A percentile compares a stretch with the other conserved stretches of the same genome.
Conservation (phyloP, 129 eudicot species). For the Ambrosia trifida region DNA sequence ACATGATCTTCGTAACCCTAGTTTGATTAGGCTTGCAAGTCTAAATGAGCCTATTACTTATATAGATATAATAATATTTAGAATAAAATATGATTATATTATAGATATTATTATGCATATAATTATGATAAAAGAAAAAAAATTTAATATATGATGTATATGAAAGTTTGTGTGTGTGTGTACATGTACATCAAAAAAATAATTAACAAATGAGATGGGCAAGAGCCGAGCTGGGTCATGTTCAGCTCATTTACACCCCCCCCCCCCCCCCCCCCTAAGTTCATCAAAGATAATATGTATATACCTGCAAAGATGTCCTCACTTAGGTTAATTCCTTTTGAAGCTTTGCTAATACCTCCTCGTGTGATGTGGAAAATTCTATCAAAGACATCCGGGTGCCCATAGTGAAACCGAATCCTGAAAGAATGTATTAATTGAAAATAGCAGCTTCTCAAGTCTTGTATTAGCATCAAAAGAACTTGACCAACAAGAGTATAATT, state of each 20-base stretch:
- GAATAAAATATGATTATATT: neutral
- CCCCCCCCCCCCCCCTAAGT: neutral
- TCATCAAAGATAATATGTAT: conserved; percentile 3
- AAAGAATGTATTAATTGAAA: conserved; percentile 25
- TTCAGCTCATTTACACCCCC: neutral
- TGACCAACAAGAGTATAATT: neutral
- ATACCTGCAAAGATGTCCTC: conserved; percentile 98
- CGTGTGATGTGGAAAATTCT: conserved; percentile 96
- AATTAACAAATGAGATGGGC: neutral
- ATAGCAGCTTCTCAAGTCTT: conserved; percentile 12
- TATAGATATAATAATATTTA: neutral
- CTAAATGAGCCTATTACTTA: neutral
- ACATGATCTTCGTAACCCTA: too few species aligned
- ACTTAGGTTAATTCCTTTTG: conserved; percentile 87
- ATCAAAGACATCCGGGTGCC: conserved; percentile 98
- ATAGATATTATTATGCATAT: neutral
- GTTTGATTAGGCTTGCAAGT: neutral
- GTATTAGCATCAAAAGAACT: conserved; percentile 4
- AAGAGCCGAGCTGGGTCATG: neutral
- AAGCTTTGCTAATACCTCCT: conserved; percentile 99
- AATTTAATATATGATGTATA: neutral
- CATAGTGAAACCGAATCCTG: conserved; percentile 99
- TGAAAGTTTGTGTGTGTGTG: neutral
- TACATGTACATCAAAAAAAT: neutral
- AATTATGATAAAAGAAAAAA: neutral